Percentiles rank a stretch among this genome's conserved stretches.
These are phyloP conservation scores for Beauveria sp. DNA, from an alignment of 2,329 filamentous ascomycete species.

Conservation along the genomic window DNA sequence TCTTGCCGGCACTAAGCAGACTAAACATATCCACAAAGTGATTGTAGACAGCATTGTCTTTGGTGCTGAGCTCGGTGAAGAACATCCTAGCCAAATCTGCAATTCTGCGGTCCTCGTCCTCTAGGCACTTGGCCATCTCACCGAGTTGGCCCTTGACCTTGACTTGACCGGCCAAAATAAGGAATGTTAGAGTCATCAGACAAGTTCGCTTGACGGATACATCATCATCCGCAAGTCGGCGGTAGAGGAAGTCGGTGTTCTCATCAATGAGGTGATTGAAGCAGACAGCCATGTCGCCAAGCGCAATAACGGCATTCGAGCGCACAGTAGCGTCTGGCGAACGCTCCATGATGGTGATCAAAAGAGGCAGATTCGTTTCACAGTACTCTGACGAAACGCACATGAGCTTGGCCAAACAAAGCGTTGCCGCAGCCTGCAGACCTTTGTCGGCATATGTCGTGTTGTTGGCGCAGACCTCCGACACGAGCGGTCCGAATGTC, in stretches of 20 bases:
- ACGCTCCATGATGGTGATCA: conserved; percentile 96
- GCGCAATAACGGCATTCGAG: conserved; percentile 91
- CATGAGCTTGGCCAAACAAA: conserved; percentile 97
- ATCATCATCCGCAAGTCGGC: conserved; percentile 81
- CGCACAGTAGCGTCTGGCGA: conserved; percentile 87
- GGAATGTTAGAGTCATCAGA: conserved; percentile 95
- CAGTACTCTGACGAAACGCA: conserved; percentile 96
- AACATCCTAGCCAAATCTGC: conserved; percentile 95
- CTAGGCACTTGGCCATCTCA: conserved; percentile 98
- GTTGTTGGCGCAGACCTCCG: conserved; percentile 91
- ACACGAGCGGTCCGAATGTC: conserved; percentile 83
- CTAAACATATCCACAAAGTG: conserved; percentile 99
- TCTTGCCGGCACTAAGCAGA: conserved; percentile 68
- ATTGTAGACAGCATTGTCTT: conserved; percentile 98
- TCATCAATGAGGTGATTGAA: conserved; percentile 99
- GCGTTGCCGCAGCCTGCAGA: conserved; percentile 83
- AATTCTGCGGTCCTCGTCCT: conserved; percentile 91
- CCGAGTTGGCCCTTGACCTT: conserved; percentile 98
- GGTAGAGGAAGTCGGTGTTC: conserved; percentile 96
- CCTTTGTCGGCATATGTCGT: conserved; percentile 84
- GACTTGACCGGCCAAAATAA: conserved; percentile 94
- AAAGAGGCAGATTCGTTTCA: conserved; percentile 80
- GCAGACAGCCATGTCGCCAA: conserved; percentile 98
- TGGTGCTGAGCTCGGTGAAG: conserved; percentile 93
- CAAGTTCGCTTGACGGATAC: conserved; percentile 92